Conservation (phyloP, 2,329 filamentous ascomycete genomes). For the Diaporthe velutina region DNA sequence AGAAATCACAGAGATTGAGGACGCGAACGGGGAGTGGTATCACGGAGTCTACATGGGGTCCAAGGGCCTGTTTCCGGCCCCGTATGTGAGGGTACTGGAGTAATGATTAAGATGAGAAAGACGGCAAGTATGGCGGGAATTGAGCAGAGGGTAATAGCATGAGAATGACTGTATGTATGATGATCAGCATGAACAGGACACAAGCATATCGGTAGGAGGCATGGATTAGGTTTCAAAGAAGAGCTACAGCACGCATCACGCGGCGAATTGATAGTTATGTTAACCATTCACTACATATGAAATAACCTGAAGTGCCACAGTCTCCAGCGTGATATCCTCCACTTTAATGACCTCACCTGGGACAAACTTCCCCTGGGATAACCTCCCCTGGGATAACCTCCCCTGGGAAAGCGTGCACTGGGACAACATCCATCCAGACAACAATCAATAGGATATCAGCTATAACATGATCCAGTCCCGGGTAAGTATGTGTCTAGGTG, state of each 20-base stretch:
- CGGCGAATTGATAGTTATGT: neutral
- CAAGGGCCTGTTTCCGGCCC: constrained; percentile 83
- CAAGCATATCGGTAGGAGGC: constrained; percentile 2
- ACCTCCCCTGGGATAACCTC: neutral
- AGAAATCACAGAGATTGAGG: constrained; percentile 85
- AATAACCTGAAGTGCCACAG: no score
- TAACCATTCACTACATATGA: neutral
- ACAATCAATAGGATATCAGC: no score
- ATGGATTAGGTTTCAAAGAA: neutral
- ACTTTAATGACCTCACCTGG: neutral
- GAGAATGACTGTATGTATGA: constrained; percentile 26
- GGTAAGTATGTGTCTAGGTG: neutral
- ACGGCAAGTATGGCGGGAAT: constrained; percentile 4
- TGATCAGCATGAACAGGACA: constrained; percentile 33
- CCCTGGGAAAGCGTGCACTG: neutral
- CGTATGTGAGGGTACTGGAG: constrained; percentile 73
- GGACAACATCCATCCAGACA: neutral
- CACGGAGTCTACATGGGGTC: constrained; percentile 87
- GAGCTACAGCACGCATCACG: neutral
- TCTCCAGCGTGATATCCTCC: no score
- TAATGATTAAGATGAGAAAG: neutral
- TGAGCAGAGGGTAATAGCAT: neutral
- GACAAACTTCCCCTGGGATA: neutral
- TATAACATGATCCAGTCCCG: neutral
- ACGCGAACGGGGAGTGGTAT: constrained; percentile 93